Evolutionary conservation across 176 grass and related monocot species (phyloP), one percentile per base, ranked within the genome.

Genomic region (Calamus simplicifolius): DNA sequence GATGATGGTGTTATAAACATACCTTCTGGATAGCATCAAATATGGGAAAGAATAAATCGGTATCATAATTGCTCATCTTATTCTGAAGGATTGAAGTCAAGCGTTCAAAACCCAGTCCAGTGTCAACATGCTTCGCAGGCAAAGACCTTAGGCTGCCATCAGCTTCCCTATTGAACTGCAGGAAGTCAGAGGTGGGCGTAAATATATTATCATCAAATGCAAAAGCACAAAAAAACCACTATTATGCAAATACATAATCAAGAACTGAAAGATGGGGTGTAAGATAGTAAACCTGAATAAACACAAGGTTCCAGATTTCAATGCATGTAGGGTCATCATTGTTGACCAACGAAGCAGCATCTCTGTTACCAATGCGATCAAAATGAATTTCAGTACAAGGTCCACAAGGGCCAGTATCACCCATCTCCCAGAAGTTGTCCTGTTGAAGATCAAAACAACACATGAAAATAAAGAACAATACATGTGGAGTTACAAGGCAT

Each of bases 381-480:
- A 92, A 98, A 80, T 98, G 87, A 26, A 98, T 98, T 77, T 98
- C 93, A 30, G 92, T 97, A 62, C 92, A 97, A 4, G 84, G 92
- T 5, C 92, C 92, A 29, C 92, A 97, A 21, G 92, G 87, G 43
- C 92, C 87, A 63, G 87, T 97, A 63, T 97, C 87, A 19, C 92
- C 92, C 87, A 85, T 88, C 78, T 91, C 92, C 92, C 92, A 97
- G 59, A 97, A 91, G 59, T 97, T 97, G 25, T 97, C 92, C 83
- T 85, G 70, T 58, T 67, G 25, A 77, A 64, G 38, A 6, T 66
- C 28, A 69, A 55, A 69, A 30, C 35, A 43, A n/a, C 5, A 79
- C 19, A 17, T 63, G 7, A 25, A 59, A 73, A 43, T 35, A 73
- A 58, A 51, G 31, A 48, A 29, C 6, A 23, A 58, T 21, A 35